Percentiles rank a stretch among this genome's conserved stretches.
phyloP scores from a whole-genome alignment of 2,329 filamentous ascomycete species.

The Diaporthe sp. region DNA sequence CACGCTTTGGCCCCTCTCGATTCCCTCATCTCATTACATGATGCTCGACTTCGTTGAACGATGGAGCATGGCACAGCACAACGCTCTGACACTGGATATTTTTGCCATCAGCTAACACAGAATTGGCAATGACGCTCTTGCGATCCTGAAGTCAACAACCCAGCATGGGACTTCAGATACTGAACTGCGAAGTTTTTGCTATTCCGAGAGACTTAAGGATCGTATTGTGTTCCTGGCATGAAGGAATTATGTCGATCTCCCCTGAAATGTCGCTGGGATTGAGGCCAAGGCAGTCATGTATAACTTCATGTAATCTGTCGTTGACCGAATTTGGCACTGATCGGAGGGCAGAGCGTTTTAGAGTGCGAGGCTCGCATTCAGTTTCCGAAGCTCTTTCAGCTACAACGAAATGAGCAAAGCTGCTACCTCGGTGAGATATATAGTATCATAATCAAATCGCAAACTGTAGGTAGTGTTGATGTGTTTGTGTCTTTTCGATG shows the following conservation, averaged over 20 bases:
- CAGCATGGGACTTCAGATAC: not conserved
- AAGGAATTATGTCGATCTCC: not conserved
- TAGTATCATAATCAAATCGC: not conserved
- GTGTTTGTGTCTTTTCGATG: not conserved
- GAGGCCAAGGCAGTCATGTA: not conserved
- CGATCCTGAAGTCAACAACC: not conserved
- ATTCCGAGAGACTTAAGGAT: not conserved
- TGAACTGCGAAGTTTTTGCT: not conserved
- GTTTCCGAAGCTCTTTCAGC: not conserved
- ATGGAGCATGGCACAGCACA: not conserved
- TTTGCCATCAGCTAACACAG: not conserved
- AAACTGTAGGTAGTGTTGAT: not conserved
- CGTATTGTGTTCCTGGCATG: not conserved
- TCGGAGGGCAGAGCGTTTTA: not conserved
- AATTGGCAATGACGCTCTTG: not conserved
- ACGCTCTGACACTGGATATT: not conserved
- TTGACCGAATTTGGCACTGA: not conserved
- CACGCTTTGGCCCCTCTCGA: not conserved
- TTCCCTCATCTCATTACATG: not conserved
- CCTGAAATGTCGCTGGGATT: not conserved
- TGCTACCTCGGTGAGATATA: not conserved
- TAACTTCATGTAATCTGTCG: not conserved
- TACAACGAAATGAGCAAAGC: not conserved
- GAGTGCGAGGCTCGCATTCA: not conserved
- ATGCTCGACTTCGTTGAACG: not conserved